Conservation (phyloP, 2,329 filamentous ascomycete genomes). For the Epichloe sylvatica region DNA sequence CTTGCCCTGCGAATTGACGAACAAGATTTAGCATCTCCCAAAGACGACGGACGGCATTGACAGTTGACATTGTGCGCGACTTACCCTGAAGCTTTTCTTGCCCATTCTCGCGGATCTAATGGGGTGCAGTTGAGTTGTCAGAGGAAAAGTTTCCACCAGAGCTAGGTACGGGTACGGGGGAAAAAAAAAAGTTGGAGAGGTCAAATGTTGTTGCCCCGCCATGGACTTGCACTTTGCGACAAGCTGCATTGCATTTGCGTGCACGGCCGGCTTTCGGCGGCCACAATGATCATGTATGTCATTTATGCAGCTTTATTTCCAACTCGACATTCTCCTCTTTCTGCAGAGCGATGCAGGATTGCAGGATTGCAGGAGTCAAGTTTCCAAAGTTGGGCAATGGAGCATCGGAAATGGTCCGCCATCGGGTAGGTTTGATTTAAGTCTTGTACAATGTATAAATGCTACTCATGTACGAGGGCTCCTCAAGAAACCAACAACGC, state of each 20-base stretch:
- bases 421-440: neutral
- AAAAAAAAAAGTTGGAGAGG: neutral
- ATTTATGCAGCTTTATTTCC: too few relatives aligned
- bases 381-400: too few relatives aligned
- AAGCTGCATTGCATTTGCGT: neutral
- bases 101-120: constrained; percentile 18
- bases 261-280: too few relatives aligned
- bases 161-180: too few relatives aligned
- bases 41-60: neutral
- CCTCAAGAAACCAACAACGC: constrained; percentile 71
- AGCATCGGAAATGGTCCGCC: too few relatives aligned
- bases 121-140: neutral
- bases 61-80: constrained; percentile 3
- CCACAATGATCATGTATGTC: too few relatives aligned
- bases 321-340: too few relatives aligned
- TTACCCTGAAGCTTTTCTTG: constrained; percentile 24
- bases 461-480: constrained; percentile 27
- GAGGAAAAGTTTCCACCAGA: neutral
- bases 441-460: neutral
- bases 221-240: neutral
- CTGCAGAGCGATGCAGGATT: too few relatives aligned
- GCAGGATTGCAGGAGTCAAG: too few relatives aligned
- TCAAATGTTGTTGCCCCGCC: neutral
- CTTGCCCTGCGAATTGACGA: constrained; percentile 18
- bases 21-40: constrained; percentile 4